Evolutionary conservation across 2,329 filamentous ascomycete genomes (phyloP).

Genomic region (Fusarium keratoplasticum): DNA sequence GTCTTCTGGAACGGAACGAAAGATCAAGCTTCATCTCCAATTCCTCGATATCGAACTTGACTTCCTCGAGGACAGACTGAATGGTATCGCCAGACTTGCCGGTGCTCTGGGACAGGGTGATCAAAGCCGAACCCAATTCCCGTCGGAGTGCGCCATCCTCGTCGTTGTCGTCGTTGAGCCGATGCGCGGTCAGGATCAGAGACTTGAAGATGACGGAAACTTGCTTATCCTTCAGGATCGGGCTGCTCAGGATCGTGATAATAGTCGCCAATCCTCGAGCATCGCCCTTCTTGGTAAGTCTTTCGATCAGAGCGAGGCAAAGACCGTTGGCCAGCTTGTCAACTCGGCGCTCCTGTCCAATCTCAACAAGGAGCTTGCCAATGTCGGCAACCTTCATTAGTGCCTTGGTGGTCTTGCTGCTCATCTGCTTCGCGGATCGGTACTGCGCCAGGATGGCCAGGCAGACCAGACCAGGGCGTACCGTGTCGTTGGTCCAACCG

Average conservation of each 20-base stretch:
- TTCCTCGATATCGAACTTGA: slow-evolving; percentile 77
- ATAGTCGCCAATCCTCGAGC: slow-evolving; percentile 68
- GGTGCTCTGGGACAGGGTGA: slow-evolving; percentile 70
- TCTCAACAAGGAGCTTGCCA: slow-evolving; percentile 67
- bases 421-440: slow-evolving; percentile 76
- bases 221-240: slow-evolving; percentile 72
- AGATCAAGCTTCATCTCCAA: slow-evolving; percentile 81
- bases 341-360: slow-evolving; percentile 73
- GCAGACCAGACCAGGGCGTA: slow-evolving; percentile 80
- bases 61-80: slow-evolving; percentile 72
- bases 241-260: slow-evolving; percentile 69
- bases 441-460: slow-evolving; percentile 86
- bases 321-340: slow-evolving; percentile 79
- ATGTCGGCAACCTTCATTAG: slow-evolving; percentile 74
- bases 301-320: slow-evolving; percentile 73
- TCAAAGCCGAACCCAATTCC: slow-evolving; percentile 74
- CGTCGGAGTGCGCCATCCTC: slow-evolving; percentile 68
- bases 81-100: slow-evolving; percentile 72
- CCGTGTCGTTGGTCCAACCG: slow-evolving; percentile 80
- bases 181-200: slow-evolving; percentile 70
- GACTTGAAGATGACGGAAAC: slow-evolving; percentile 73
- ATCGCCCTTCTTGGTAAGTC: slow-evolving; percentile 70
- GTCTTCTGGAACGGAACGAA: slow-evolving; percentile 69
- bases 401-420: slow-evolving; percentile 75
- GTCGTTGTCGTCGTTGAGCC: slow-evolving; percentile 66